These are phyloP conservation scores for Tolypocladium paradoxum DNA, from an alignment of 2,329 filamentous ascomycete species.

Conservation along the genomic window DNA sequence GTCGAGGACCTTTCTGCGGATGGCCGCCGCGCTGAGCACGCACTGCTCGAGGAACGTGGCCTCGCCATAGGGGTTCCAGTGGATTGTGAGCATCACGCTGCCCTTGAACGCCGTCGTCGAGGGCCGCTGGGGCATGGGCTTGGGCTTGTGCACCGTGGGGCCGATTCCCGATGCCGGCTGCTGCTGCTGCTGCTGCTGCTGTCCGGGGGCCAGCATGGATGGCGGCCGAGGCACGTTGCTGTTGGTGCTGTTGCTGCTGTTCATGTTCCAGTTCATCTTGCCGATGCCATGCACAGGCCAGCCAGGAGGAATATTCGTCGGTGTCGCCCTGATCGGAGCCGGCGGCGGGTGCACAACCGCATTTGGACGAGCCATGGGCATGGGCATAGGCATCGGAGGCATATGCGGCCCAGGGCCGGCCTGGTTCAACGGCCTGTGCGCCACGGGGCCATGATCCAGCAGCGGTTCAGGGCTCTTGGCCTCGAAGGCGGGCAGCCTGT, in stretches of 20 bases:
- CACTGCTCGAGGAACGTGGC: conserved; percentile 18
- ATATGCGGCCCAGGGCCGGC: neutral
- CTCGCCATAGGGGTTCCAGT: conserved; percentile 16
- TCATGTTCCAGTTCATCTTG: neutral
- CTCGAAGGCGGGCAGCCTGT: no score
- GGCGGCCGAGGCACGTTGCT: neutral
- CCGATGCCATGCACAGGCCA: no score
- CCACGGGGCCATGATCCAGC: neutral
- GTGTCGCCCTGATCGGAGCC: neutral
- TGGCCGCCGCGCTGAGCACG: conserved; percentile 21
- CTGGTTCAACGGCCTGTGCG: neutral
- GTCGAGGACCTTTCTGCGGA: conserved; percentile 10
- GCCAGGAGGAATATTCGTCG: neutral
- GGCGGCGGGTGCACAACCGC: neutral
- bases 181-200: neutral
- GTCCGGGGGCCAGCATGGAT: neutral
- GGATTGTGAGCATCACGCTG: conserved; percentile 14
- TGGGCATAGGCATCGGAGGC: neutral
- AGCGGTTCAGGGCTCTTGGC: no score
- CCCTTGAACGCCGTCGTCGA: neutral
- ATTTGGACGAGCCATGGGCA: neutral
- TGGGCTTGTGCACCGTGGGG: neutral
- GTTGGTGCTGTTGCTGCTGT: neutral
- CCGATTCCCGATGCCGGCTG: neutral
- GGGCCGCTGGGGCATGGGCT: neutral